These are phyloP conservation scores for Alternaria angustiovoidea DNA, from an alignment of 2,329 filamentous ascomycete species.

Conservation along the genomic window DNA sequence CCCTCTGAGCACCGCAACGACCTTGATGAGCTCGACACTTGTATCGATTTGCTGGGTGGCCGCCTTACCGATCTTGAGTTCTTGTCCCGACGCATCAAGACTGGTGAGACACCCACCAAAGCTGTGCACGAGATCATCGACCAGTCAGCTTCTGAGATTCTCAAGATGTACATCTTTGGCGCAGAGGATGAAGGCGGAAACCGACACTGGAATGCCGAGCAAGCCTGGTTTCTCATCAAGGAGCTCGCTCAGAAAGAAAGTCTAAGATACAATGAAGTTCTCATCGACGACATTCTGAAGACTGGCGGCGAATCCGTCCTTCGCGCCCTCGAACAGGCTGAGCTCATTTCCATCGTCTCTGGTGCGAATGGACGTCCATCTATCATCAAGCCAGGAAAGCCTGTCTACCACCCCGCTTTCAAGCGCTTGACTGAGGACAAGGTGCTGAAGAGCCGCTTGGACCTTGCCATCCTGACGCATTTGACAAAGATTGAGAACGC, in stretches of 20 bases:
- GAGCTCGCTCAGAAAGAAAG: constrained; percentile 72
- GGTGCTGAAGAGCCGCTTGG: constrained; percentile 75
- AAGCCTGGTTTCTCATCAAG: constrained; percentile 90
- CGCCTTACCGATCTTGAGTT: constrained; percentile 96
- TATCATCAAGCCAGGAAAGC: constrained; percentile 79
- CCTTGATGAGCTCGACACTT: constrained; percentile 77
- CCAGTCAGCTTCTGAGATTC: constrained; percentile 86
- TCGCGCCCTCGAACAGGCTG: constrained; percentile 81
- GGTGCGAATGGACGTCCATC: constrained; percentile 78
- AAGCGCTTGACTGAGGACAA: constrained; percentile 72
- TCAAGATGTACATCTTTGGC: constrained; percentile 87
- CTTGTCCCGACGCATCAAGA: constrained; percentile 86
- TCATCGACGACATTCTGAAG: constrained; percentile 79
- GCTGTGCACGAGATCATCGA: constrained; percentile 90
- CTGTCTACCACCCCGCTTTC: constrained; percentile 88
- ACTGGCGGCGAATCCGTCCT: constrained; percentile 76
- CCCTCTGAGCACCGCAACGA: constrained; percentile 62
- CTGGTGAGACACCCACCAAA: constrained; percentile 80
- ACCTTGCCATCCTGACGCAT: constrained; percentile 72
- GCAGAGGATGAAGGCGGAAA: constrained; percentile 61
- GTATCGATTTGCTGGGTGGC: constrained; percentile 83
- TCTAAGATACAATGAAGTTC: constrained; percentile 84
- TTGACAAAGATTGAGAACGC: constrained; percentile 75
- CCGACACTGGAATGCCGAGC: constrained; percentile 79
- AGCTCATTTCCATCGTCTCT: constrained; percentile 80